These are phyloP conservation scores for Phytophthora hibernalis DNA, from an alignment of 352 stramenopile species.

Conservation along the genomic window DNA sequence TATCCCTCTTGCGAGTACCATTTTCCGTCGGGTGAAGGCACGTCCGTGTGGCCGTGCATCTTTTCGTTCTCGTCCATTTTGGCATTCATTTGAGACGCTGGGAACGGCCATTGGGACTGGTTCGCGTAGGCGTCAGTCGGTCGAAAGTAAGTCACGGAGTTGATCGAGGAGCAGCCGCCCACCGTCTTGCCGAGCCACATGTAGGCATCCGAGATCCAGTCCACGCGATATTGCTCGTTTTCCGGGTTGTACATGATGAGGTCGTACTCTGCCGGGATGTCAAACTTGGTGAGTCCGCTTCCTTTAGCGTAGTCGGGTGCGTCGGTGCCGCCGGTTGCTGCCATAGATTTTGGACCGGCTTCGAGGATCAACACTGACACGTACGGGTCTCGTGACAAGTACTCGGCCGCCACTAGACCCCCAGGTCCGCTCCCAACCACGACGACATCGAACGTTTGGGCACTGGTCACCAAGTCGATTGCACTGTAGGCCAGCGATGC, in stretches of 20 bases:
- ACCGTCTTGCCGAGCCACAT: conserved; percentile 79
- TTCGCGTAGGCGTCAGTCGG: conserved; percentile 59
- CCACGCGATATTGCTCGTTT: conserved; percentile 53
- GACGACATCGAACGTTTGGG: conserved; percentile 54
- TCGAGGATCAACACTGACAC: conserved; percentile 67
- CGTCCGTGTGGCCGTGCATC: conserved; percentile 50
- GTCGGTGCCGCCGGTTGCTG: conserved; percentile 58
- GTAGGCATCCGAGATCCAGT: conserved; percentile 54
- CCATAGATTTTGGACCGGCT: conserved; percentile 53
- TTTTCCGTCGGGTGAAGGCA: conserved; percentile 61
- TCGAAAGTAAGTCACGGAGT: conserved; percentile 88
- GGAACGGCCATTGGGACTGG: conserved; percentile 56
- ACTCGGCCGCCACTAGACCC: conserved; percentile 64
- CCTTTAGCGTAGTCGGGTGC: conserved; percentile 48
- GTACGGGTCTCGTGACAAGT: conserved; percentile 54
- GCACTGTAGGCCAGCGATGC: conserved; percentile 3
- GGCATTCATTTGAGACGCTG: conserved; percentile 61
- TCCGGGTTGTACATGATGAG: conserved; percentile 53
- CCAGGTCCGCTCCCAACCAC: conserved; percentile 63
- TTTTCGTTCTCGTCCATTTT: conserved; percentile 66
- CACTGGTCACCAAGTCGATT: not conserved
- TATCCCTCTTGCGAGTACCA: conserved; percentile 65
- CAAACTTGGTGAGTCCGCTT: conserved; percentile 64
- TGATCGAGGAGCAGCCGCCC: conserved; percentile 86
- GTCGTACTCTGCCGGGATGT: conserved; percentile 70